Conservation (phyloP, 2,329 filamentous ascomycete genomes). For the Pseudogymnoascus sp. region DNA sequence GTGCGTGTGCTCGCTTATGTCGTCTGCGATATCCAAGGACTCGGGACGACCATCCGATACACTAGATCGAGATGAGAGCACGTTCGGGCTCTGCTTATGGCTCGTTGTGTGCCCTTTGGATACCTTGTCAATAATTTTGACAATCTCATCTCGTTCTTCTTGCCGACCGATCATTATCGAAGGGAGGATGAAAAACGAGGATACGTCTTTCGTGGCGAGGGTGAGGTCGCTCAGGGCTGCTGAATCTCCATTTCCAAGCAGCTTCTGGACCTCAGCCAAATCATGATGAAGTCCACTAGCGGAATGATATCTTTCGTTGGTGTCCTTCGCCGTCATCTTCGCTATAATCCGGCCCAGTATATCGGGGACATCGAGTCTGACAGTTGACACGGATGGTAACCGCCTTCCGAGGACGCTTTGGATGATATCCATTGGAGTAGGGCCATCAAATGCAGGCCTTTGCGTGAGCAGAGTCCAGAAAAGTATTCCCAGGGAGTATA, state of each 20-base stretch:
- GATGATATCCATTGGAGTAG: slow-evolving; percentile 79
- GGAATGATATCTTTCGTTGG: slow-evolving; percentile 83
- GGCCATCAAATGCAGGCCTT: slow-evolving; percentile 70
- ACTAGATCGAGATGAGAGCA: slow-evolving; percentile 47
- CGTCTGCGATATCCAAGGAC: slow-evolving; percentile 37
- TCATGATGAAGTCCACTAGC: slow-evolving; percentile 81
- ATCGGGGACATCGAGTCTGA: slow-evolving; percentile 77
- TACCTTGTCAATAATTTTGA: slow-evolving; percentile 70
- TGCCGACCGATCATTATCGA: slow-evolving; percentile 72
- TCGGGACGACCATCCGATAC: slow-evolving; percentile 37
- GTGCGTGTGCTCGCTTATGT: slow-evolving; percentile 52
- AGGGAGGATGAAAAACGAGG: slow-evolving; percentile 85
- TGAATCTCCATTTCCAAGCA: slow-evolving; percentile 68
- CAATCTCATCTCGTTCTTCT: slow-evolving; percentile 61
- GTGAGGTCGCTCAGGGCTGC: slow-evolving; percentile 64
- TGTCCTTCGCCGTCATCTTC: slow-evolving; percentile 85
- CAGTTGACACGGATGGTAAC: slow-evolving; percentile 67
- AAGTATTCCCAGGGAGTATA: slow-evolving; percentile 82
- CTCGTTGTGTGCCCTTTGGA: slow-evolving; percentile 54
- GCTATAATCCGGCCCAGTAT: slow-evolving; percentile 76
- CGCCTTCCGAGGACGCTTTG: slow-evolving; percentile 78
- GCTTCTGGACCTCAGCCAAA: slow-evolving; percentile 63
- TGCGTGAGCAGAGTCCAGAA: slow-evolving; percentile 84
- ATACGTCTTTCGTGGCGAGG: slow-evolving; percentile 78
- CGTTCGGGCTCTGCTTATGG: slow-evolving; percentile 36